phyloP scores from a whole-genome alignment of 73 alveolate genomes.

The Paramecium sexaurelia region DNA sequence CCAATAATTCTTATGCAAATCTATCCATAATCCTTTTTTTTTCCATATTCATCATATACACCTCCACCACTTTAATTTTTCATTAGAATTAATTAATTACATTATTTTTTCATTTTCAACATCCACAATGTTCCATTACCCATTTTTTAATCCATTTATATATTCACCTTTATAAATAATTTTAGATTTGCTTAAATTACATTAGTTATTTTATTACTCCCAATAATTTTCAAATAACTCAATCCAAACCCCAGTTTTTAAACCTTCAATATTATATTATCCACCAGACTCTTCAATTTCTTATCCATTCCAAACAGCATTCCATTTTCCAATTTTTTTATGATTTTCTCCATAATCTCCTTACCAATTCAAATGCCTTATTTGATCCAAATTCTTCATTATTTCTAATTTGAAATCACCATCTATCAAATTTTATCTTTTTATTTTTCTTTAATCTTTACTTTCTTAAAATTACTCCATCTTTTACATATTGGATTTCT shows the following conservation, averaged over 20 bases:
- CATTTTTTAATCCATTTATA: neutral
- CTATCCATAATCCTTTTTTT: neutral
- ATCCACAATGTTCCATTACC: too few species aligned
- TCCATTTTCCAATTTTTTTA: neutral
- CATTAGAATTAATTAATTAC: too few species aligned
- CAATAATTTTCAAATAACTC: neutral
- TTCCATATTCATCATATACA: too few species aligned
- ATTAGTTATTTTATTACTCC: neutral
- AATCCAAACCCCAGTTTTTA: neutral
- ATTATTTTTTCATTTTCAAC: too few species aligned
- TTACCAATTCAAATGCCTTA: neutral
- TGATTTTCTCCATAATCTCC: neutral
- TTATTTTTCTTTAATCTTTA: too few species aligned
- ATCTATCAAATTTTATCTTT: neutral
- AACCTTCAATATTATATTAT: neutral
- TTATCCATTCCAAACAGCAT: neutral
- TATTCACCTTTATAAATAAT: neutral
- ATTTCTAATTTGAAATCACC: neutral
- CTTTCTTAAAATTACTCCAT: too few species aligned
- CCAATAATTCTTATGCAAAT: neutral
- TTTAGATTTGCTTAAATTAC: neutral
- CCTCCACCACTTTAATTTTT: too few species aligned
- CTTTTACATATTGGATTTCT: too few species aligned
- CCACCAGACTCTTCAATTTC: neutral
- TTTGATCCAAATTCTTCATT: neutral